phyloP scores from a whole-genome alignment of 352 stramenopile species.

The Pythium sukuiense region DNA sequence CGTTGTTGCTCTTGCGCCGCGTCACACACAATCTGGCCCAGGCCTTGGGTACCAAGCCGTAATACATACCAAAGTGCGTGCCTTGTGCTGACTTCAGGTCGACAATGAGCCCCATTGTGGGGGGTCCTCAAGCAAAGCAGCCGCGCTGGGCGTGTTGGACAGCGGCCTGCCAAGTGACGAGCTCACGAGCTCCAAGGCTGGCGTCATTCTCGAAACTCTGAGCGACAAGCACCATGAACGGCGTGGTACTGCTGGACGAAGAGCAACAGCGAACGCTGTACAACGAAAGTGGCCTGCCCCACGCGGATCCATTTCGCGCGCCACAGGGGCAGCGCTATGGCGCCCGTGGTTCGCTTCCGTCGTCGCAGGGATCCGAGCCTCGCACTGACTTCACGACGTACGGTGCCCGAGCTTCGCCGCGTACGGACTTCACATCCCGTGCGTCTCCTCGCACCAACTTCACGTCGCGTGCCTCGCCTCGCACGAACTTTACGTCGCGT shows the following conservation, averaged over 20 bases:
- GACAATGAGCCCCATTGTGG: too few species aligned
- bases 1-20: not conserved
- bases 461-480: not conserved
- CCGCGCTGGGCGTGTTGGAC: not conserved
- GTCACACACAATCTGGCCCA: conserved; percentile 9
- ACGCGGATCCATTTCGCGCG: not conserved
- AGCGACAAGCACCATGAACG: conserved; percentile 13
- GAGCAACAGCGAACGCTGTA: conserved; percentile 49
- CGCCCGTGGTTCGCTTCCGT: not conserved
- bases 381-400: conserved; percentile 9
- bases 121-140: too few species aligned
- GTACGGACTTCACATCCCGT: not conserved
- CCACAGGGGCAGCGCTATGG: conserved; percentile 3
- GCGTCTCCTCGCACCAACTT: not conserved
- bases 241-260: conserved; percentile 52
- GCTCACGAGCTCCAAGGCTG: not conserved
- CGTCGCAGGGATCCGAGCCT: conserved; percentile 6
- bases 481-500: too few species aligned
- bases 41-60: too few species aligned
- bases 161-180: not conserved
- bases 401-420: not conserved
- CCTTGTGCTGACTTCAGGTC: too few species aligned
- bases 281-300: not conserved
- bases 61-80: too few species aligned
- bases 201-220: not conserved